Evolutionary conservation across 2,329 filamentous ascomycete species (phyloP), one percentile per base, ranked within the genome.

Genomic region (Aspergillus awamori): DNA sequence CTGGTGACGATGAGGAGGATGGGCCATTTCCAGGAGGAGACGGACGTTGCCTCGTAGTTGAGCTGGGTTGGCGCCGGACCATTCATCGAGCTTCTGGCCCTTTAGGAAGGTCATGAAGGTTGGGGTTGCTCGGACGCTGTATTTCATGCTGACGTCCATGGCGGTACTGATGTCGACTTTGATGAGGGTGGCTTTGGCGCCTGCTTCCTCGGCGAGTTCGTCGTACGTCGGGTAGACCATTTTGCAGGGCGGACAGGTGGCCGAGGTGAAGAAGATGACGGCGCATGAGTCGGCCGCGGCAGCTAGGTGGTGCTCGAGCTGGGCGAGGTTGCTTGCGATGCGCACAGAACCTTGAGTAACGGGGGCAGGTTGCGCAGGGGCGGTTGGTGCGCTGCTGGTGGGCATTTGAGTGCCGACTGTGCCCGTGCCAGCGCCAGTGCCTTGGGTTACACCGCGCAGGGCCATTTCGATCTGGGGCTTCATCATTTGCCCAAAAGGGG

Each of bases 191-290:
- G 87, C 88, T 67, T 88, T 88, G 33, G 84, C 79, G 1, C 85
- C 88, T 28, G 88, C 83, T 72, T 96, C 89, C 26, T 84, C 86
- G 1, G 93, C 93, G 0, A 97, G 81, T 65, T 91, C 83, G 63
- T 96, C 90, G 70, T 92, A 98, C 0, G 89, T 77, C 1, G 93
- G 92, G 69, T 97, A 96, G 2, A 94, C 84, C 15, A 87, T 78
- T 74, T 90, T 94, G 83, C 94, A 97, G 0, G 93, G 93, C 0
- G 87, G 85, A 72, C 93, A 97, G 2, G 89, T 95, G 2, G 90
- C 86, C 3, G 92, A 96, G 0, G 94, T 97, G 79, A 98, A 98
- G 81, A 97, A 97, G 59, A 97, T 84, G 39, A 94, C 86, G 0
- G 91, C 91, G 62, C 89, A 92, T 0, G 89, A 88, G 5, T 84